A percentile compares a stretch with the other conserved stretches of the same genome.
Evolutionary conservation across 768 basidiomycete genomes (phyloP).

Genomic region (Leccinum arenicola): DNA sequence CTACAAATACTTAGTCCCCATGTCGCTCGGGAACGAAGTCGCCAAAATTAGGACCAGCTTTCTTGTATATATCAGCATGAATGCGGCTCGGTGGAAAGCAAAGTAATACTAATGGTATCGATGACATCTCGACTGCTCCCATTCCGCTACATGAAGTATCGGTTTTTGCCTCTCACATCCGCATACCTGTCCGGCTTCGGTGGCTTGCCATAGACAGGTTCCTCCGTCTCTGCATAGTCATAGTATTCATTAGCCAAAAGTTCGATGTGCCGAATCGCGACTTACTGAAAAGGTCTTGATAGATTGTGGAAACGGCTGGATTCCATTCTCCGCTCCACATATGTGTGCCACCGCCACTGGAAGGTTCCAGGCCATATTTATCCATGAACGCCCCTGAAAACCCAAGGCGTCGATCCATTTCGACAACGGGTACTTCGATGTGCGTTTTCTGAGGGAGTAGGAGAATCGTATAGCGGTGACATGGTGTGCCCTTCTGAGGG

Average conservation of each 20-base stretch:
- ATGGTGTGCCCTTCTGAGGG: conserved; percentile 83
- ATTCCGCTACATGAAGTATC: conserved; percentile 23
- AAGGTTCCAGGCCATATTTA: conserved; percentile 50
- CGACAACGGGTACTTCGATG: conserved; percentile 45
- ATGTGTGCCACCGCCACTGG: conserved; percentile 66
- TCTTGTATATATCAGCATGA: background rate
- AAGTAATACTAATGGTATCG: background rate
- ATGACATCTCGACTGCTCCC: background rate
- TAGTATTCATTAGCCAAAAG: background rate
- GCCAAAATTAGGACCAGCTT: too few species aligned
- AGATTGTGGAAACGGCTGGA: conserved; percentile 59
- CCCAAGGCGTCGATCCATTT: conserved; percentile 45
- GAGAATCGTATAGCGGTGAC: conserved; percentile 85
- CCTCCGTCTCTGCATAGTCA: conserved; percentile 16
- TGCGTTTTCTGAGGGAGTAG: conserved; percentile 66
- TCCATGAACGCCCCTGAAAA: conserved; percentile 67
- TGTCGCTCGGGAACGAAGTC: too few species aligned
- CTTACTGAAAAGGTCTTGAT: conserved; percentile 66
- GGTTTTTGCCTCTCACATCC: conserved; percentile 27
- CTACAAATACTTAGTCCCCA: too few species aligned
- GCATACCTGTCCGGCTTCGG: conserved; percentile 32
- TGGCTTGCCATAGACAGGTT: conserved; percentile 25
- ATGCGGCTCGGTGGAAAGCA: background rate
- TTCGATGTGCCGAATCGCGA: conserved; percentile 11
- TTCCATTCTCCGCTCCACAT: conserved; percentile 86